Percentiles rank a stretch among this genome's conserved stretches.
These are phyloP conservation scores for Wickerhamomyces sp. DNA, from an alignment of 1,139 yeast species.

Conservation along the genomic window DNA sequence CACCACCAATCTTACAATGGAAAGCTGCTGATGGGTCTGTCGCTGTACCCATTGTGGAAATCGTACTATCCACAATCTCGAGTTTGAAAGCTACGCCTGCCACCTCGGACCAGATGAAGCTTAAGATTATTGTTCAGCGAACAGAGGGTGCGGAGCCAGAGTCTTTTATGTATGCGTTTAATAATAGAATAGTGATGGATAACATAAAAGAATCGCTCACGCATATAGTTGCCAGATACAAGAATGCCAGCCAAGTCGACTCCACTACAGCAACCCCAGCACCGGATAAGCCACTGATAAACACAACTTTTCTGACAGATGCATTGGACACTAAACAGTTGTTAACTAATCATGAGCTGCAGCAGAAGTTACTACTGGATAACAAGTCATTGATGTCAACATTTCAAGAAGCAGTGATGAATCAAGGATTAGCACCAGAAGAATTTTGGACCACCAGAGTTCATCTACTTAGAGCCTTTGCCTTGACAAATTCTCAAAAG, in stretches of 20 bases:
- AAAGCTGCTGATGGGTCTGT: conserved; percentile 61
- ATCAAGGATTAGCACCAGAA: conserved; percentile 67
- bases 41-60: conserved; percentile 38
- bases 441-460: conserved; percentile 89
- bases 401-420: conserved; percentile 85
- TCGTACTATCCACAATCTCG: conserved; percentile 50
- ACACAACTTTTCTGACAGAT: conserved; percentile 35
- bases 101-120: conserved; percentile 61
- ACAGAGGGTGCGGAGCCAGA: conserved; percentile 42
- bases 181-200: conserved; percentile 72
- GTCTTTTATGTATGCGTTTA: conserved; percentile 53
- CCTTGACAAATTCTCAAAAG: conserved; percentile 77
- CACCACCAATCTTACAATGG: conserved; percentile 67
- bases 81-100: conserved; percentile 75
- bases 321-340: conserved; percentile 45
- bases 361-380: conserved; percentile 69
- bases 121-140: conserved; percentile 49
- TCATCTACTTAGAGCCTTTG: conserved; percentile 77
- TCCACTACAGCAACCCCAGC: conserved; percentile 28
- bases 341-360: conserved; percentile 68
- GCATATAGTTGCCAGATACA: conserved; percentile 64
- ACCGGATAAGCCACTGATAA: conserved; percentile 30
- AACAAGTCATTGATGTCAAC: conserved; percentile 68
- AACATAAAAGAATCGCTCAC: conserved; percentile 66
- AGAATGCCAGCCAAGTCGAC: conserved; percentile 36